Base-by-base conservation (phyloP, 768 basidiomycete genomes). In the Mrakia hoshinonis region DNA sequence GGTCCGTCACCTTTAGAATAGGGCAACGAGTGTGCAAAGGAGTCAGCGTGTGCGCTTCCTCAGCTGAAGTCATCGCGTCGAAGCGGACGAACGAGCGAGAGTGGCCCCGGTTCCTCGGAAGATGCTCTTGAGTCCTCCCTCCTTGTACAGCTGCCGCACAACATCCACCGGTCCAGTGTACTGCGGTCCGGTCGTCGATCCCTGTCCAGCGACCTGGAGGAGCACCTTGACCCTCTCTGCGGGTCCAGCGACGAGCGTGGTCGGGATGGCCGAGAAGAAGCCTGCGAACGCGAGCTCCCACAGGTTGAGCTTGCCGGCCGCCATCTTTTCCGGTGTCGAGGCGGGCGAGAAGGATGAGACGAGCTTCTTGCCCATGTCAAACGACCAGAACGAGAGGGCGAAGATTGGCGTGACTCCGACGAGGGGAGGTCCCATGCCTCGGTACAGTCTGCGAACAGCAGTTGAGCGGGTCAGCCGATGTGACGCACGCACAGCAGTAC, bases 391-490 rank as follows among this genome's bases (percentile, higher is more conserved):
- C 4, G 92, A 95, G 38, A 98, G 82, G 4, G 96, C 96, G 76
- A 99, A 99, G 77, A 97, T 98, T 43, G 96, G 96, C 5, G 96
- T 98, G 36, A 99, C 92, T 36, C 95, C 92, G 38, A 96, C 82
- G 70, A 97, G 80, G 54, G 94, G 94, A 43, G 94, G 93, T 4
- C 94, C 89, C 81, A 97, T 92, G 46, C 80, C 80, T 68, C 80
- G 76, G 73, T 80, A 81, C 76, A 81, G 77, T 58, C 80, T 81
- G 72, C 29, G 26, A 5, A 55, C 0, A 43, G 34, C 18, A 29
- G 7, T 58, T 74, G 54, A 60, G 47, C 54, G 51, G 3, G 66
- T 24, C 36, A 58, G 48, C 24, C 13, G 39, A 38, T 20, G 34
- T 36, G 22, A 20, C 12, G 18, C 47, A 4, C 36, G 65, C 22